phyloP scores from a whole-genome alignment of 2,329 filamentous ascomycete genomes.

The Fusarium marasasianum region DNA sequence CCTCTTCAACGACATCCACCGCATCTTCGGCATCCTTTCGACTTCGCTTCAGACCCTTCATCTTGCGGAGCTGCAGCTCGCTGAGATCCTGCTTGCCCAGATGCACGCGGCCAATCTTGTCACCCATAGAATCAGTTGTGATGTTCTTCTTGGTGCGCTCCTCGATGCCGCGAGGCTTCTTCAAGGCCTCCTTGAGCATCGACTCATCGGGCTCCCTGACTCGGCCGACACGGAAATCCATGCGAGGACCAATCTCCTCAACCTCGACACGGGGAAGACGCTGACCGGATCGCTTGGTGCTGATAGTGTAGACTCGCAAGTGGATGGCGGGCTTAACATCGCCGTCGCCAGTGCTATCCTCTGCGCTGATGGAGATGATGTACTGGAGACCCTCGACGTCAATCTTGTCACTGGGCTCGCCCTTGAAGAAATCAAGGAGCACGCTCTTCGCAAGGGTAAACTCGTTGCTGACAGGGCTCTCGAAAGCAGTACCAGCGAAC shows the following conservation, averaged over 20 bases:
- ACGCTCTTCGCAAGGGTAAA: constrained; percentile 89
- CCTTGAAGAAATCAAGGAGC: constrained; percentile 90
- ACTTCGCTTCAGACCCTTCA: constrained; percentile 95
- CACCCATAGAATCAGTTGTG: constrained; percentile 87
- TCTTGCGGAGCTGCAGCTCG: constrained; percentile 94
- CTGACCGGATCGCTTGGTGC: constrained; percentile 86
- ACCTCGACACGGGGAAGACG: constrained; percentile 90
- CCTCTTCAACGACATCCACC: constrained; percentile 54
- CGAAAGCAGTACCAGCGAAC: constrained; percentile 90
- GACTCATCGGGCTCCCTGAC: constrained; percentile 79
- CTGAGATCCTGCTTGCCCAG: constrained; percentile 88
- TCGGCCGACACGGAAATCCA: constrained; percentile 90
- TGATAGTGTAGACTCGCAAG: constrained; percentile 85
- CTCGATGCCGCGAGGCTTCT: constrained; percentile 79
- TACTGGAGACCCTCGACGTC: constrained; percentile 97
- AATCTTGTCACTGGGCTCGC: constrained; percentile 77
- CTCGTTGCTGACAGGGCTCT: constrained; percentile 79
- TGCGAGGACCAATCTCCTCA: constrained; percentile 93
- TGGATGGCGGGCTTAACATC: constrained; percentile 66
- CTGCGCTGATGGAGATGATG: constrained; percentile 82
- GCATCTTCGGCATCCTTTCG: constrained; percentile 66
- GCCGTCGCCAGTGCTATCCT: constrained; percentile 62
- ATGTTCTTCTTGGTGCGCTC: constrained; percentile 97
- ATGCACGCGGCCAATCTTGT: constrained; percentile 95
- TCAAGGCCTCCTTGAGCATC: constrained; percentile 89